Percentiles rank a stretch among this genome's conserved stretches.
Conservation (phyloP, 2,329 filamentous ascomycete genomes). For the Alternaria brassicicola region DNA sequence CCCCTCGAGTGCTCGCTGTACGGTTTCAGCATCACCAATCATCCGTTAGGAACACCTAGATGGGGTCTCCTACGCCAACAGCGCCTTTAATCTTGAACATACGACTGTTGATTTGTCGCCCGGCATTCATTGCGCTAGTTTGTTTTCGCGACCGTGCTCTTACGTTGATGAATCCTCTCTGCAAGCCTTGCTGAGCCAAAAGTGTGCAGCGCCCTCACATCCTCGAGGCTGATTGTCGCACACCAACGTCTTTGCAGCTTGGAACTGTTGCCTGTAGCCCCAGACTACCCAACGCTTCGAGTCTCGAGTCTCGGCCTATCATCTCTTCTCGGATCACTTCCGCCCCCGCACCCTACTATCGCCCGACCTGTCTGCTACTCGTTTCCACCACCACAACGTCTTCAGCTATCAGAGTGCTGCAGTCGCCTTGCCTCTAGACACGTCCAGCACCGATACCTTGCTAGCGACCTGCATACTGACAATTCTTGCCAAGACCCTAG, state of each 20-base stretch:
- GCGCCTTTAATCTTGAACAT: constrained; percentile 1
- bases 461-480: constrained; percentile 17
- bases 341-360: constrained; percentile 9
- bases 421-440: constrained; percentile 5
- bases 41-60: constrained; percentile 10
- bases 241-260: background rate
- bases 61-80: constrained; percentile 7
- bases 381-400: background rate
- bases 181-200: constrained; percentile 7
- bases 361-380: constrained; percentile 10
- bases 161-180: background rate
- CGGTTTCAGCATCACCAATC: background rate
- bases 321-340: constrained; percentile 4
- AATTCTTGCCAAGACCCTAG: constrained; percentile 30
- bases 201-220: constrained; percentile 8
- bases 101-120: constrained; percentile 14
- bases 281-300: background rate
- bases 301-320: constrained; percentile 11
- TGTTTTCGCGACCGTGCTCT: constrained; percentile 17
- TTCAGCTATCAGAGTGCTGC: constrained; percentile 10
- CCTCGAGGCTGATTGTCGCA: background rate
- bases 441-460: constrained; percentile 19
- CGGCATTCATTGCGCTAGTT: constrained; percentile 14
- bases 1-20: background rate
- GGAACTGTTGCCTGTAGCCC: background rate